A percentile compares a stretch with the other conserved stretches of the same genome.
Evolutionary conservation across 2,329 filamentous ascomycete genomes (phyloP).

Genomic region (Colletotrichum sp.): DNA sequence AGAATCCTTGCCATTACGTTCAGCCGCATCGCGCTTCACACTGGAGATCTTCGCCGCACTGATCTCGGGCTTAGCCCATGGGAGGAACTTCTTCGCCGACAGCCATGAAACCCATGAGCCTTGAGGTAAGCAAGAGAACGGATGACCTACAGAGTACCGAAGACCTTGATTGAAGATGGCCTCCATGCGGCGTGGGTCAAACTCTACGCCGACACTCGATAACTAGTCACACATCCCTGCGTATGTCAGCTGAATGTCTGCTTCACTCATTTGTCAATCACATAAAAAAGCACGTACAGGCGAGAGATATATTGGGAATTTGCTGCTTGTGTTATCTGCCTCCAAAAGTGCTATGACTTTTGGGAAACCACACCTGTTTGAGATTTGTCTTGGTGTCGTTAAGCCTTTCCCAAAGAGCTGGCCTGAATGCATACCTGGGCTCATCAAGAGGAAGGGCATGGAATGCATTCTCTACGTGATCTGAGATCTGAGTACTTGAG

Average conservation of each 20-base stretch:
- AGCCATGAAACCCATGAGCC: neutral
- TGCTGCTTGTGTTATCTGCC: constrained; percentile 66
- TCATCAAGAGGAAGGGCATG: constrained; percentile 65
- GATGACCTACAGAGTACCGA: neutral
- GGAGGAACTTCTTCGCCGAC: neutral
- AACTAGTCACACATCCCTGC: constrained; percentile 63
- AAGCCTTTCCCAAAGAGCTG: constrained; percentile 59
- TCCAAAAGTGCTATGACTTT: constrained; percentile 73
- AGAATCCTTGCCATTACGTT: constrained; percentile 33
- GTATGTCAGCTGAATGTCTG: neutral
- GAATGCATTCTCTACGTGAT: constrained; percentile 61
- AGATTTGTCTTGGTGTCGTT: constrained; percentile 46
- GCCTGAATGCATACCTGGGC: constrained; percentile 55
- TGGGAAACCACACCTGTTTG: constrained; percentile 69
- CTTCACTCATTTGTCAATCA: neutral
- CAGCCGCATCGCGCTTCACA: constrained; percentile 38
- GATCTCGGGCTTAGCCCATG: neutral
- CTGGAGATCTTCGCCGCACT: neutral
- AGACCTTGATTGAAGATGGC: neutral
- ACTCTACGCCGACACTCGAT: constrained; percentile 54
- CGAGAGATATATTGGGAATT: constrained; percentile 40
- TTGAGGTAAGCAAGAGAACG: neutral
- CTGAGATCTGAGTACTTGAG: constrained; percentile 57
- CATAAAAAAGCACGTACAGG: constrained; percentile 34
- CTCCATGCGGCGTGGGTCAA: constrained; percentile 33